Percentiles rank a stretch among this genome's conserved stretches.
Conservation (phyloP, 2,329 filamentous ascomycete genomes). For the Penicillium sp. region DNA sequence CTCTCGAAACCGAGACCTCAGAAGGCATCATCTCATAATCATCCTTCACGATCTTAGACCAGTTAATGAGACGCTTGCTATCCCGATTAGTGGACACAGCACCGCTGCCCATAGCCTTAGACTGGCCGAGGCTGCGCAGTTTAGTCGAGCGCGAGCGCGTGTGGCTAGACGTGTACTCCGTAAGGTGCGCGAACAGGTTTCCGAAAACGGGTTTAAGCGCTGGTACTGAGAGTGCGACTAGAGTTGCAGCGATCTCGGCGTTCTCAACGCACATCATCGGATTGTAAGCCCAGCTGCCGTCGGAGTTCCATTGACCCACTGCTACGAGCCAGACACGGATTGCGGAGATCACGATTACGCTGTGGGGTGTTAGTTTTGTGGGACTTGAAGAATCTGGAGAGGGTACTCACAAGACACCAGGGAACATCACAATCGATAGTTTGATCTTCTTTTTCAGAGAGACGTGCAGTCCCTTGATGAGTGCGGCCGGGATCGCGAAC, state of each 20-base stretch:
- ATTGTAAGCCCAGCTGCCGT: constrained; percentile 53
- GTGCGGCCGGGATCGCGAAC: constrained; percentile 51
- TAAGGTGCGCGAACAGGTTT: constrained; percentile 21
- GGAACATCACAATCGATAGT: constrained; percentile 49
- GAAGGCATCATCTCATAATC: constrained; percentile 31
- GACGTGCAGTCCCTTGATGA: constrained; percentile 49
- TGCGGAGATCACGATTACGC: constrained; percentile 51
- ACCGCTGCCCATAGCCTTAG: constrained; percentile 15
- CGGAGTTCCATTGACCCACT: constrained; percentile 46
- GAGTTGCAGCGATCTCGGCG: constrained; percentile 51
- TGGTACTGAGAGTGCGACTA: constrained; percentile 53
- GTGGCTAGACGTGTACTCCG: constrained; percentile 23
- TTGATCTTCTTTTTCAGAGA: constrained; percentile 48
- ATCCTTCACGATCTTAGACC: constrained; percentile 20
- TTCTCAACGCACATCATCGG: constrained; percentile 52
- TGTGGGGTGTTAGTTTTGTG: constrained; percentile 21
- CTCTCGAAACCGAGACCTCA: constrained; percentile 18
- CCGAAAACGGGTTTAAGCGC: constrained; percentile 51
- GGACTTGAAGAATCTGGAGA: background rate
- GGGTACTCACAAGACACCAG: constrained; percentile 47
- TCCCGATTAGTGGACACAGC: constrained; percentile 16
- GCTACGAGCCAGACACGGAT: constrained; percentile 50
- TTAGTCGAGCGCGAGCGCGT: constrained; percentile 17
- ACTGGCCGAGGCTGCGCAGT: constrained; percentile 11
- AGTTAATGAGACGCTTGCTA: constrained; percentile 23